Evolutionary conservation across 768 basidiomycete genomes (phyloP), one percentile per base, ranked within the genome.

Genomic region (Tylopilus sp.): DNA sequence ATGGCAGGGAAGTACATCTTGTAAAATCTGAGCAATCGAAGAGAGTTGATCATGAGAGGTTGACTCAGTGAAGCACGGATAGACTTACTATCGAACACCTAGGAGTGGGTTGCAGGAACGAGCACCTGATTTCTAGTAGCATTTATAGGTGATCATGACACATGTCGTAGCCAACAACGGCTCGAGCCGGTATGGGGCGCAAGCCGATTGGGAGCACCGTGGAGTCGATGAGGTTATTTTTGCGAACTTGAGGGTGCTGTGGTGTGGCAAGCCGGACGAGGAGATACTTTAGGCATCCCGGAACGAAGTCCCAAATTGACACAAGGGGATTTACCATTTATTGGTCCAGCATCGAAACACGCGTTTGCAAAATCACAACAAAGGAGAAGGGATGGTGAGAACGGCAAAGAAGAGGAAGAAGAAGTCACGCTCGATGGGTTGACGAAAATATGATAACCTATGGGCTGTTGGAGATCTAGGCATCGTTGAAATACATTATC

Each of bases 261-360:
- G 94, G 94, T 83, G 86, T 50, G 90, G 81, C 10, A 80, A 82
- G 1, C 71, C 83, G 3, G 91, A 95, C 48, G 78, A 79, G 9
- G 83, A 87, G 26, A 83, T 98, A 48, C 75, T 84, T 43, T 75
- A 79, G 44, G 83, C 80, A 47, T 73, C 98, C 61, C 75, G 70
- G 63, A 83, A 77, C 60, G 61, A 72, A 45, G 82, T 85, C 49
- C 83, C 83, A 46, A 95, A 88, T 25, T 95, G 92, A 89, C 92
- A 98, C 67, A 98, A 99, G 71, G 91, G 91, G 0, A 88, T 98
- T 43, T 99, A 99, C 69, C 85, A 90, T 63, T 73, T 98, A 4
- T 77, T 99, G n/a, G 75, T 86, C 48, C 83, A 82, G 56, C 98
- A 97, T 70, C 82, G 94, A 40, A 79, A 79, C 46, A 81, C 78